Base-by-base conservation (phyloP, 148 eudicot species). In the Fallopia convolvulus region DNA sequence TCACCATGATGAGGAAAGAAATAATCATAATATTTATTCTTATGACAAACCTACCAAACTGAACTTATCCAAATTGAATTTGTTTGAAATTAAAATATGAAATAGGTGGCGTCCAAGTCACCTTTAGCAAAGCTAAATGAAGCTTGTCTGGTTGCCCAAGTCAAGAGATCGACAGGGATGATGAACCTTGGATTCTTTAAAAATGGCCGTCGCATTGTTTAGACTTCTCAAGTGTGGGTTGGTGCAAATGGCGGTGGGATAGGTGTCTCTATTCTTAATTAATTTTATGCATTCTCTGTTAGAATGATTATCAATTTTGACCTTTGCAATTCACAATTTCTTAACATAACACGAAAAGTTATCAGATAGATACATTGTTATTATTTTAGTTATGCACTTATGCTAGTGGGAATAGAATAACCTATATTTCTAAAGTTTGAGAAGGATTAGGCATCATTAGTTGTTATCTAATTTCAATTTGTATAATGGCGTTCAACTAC, bases 401-500 rank as follows among this genome's bases (percentile, higher is more conserved):
- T 44, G 50, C 50, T 48, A 11, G 2, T 48, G 15, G 50, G 15
- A 48, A 48, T 50, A 14, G 11, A 50, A 50, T 4, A 14, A 14
- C 18, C 8, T 65, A 13, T 65, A 30, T 30, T 65, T 12, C 40
- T 39, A 17, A 68, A 33, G 61, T n/a, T 55, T 20, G 42, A 68
- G 5, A 32, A 21, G 20, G 72, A 68, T 36, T 36, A 68, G 46
- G 44, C 13, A 68, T 17, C 11, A 36, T 68, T 4, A 39, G 15
- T 39, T 33, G n/a, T 68, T 68, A 15, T 14, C 2, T 39, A 68
- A 52, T 52, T 52, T 52, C 56, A 52, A 14, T 52, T 55, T 14
- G 15, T 17, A 36, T 68, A 42, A 68, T 68, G 72, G 44, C 42
- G 44, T 12, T 68, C 72, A 68, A 68, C 72, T 68, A 68, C 72